These are phyloP conservation scores for Taphrina deformans DNA, from an alignment of 1,139 yeast genomes.

Conservation along the genomic window DNA sequence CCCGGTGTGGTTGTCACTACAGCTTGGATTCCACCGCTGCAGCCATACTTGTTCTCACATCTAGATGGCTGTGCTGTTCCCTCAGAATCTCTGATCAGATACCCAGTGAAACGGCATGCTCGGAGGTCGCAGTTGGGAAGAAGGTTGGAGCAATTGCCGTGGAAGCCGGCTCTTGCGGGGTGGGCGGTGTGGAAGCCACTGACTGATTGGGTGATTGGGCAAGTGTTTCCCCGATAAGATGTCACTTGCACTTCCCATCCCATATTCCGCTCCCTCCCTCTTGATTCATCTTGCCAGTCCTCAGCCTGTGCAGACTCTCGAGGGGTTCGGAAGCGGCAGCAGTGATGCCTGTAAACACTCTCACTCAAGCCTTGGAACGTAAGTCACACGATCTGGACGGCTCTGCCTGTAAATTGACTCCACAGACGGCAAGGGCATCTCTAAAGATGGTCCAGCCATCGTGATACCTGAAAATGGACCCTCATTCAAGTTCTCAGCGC, in stretches of 20 bases:
- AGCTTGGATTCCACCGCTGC: too few relatives aligned
- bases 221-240: neutral
- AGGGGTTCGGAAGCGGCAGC: neutral
- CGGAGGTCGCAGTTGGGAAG: too few relatives aligned
- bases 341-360: conserved; percentile 4
- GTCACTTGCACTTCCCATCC: neutral
- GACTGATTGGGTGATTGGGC: too few relatives aligned
- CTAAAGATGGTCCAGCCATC: conserved; percentile 18
- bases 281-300: neutral
- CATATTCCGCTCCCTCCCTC: neutral
- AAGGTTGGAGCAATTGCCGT: neutral
- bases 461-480: conserved; percentile 30
- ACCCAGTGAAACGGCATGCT: too few relatives aligned
- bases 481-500: conserved; percentile 22
- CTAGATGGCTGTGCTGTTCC: too few relatives aligned
- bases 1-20: too few relatives aligned
- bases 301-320: neutral
- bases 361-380: conserved; percentile 23
- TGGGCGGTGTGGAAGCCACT: neutral
- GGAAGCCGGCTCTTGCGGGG: neutral
- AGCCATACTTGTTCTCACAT: too few relatives aligned
- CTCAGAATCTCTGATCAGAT: too few relatives aligned
- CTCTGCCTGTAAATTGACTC: neutral
- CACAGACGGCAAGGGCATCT: conserved; percentile 14
- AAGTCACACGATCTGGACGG: neutral